Base-by-base conservation (phyloP, 75 land plant species). In the Ceratopteris richardii region DNA sequence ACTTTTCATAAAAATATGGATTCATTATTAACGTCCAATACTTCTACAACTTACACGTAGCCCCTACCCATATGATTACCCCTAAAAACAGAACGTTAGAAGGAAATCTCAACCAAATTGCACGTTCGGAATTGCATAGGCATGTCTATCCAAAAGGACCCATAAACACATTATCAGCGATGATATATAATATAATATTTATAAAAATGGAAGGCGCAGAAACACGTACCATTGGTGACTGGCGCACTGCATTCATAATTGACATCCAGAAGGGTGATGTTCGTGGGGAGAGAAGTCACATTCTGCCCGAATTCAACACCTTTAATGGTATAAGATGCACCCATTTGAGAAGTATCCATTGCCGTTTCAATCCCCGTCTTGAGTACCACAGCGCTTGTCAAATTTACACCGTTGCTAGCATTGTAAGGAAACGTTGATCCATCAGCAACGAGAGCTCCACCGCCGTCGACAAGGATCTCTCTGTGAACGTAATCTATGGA, bases 341-440 rank as follows among this genome's bases (percentile, higher is more conserved):
- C 54, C 31, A 88, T 89, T 47, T 85, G 77, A 23, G 29, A 59
- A 13, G 62, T 18, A 60, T 93, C 96, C 1, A 80, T 82, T 0
- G 98, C 98, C 10, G 98, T 93, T 0, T 89, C 90, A 25, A 93
- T 81, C 12, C 96, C 61, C 2, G 77, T 89, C 61, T 67, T 56
- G 48, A 93, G 86, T 56, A 54, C 72, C 2, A 84, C 87, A 0
- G 80, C 39, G 24, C 39, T 24, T 0, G 85, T 79, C 39, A 90
- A 89, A 30, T 72, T 74, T 39, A 73, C 72, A 17, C 76, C 80
- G 16, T 78, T 1, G 39, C 59, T 40, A 16, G 48, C 95, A 16
- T 37, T 19, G 26, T 72, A 82, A 1, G 98, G 98, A 9, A 82
- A 50, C 37, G 63, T 66, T 4, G 51, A 54, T 0, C 84, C 87